These are phyloP conservation scores for Curvularia sp. DNA, from an alignment of 2,329 filamentous ascomycete genomes.

Conservation along the genomic window DNA sequence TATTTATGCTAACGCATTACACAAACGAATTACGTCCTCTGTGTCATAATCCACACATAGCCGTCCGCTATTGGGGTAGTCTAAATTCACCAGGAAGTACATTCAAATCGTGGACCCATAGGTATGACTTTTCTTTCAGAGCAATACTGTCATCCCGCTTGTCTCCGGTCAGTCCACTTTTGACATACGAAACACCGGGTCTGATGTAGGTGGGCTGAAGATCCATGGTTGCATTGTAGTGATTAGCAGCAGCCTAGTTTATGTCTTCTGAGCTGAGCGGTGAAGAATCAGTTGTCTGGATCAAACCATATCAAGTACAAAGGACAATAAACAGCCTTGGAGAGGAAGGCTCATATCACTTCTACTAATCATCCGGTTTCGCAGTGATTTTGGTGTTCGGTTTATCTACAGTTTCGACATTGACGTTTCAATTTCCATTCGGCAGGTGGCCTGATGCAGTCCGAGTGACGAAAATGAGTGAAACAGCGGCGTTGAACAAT, in stretches of 20 bases:
- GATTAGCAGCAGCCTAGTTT: not conserved
- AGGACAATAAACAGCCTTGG: not conserved
- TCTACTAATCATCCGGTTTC: not conserved
- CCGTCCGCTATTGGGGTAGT: not conserved
- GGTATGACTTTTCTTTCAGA: not conserved
- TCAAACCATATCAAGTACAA: not conserved
- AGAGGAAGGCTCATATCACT: not conserved
- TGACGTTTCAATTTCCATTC: not conserved
- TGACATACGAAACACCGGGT: not conserved
- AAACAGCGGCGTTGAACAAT: not conserved
- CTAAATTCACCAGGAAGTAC: not conserved
- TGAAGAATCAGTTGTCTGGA: not conserved
- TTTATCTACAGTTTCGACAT: not conserved
- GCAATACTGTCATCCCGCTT: not conserved
- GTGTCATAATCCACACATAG: not conserved
- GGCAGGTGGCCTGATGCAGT: not conserved
- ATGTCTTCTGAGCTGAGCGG: not conserved
- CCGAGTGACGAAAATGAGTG: not conserved
- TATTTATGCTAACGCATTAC: too few species aligned
- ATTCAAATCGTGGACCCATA: not conserved
- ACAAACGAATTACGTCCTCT: too few species aligned
- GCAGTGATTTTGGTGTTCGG: not conserved
- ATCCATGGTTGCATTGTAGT: not conserved
- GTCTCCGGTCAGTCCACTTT: not conserved
- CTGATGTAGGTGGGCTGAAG: not conserved